These are phyloP conservation scores for Apiospora pterosperma DNA, from an alignment of 2,329 filamentous ascomycete genomes.

Conservation along the genomic window DNA sequence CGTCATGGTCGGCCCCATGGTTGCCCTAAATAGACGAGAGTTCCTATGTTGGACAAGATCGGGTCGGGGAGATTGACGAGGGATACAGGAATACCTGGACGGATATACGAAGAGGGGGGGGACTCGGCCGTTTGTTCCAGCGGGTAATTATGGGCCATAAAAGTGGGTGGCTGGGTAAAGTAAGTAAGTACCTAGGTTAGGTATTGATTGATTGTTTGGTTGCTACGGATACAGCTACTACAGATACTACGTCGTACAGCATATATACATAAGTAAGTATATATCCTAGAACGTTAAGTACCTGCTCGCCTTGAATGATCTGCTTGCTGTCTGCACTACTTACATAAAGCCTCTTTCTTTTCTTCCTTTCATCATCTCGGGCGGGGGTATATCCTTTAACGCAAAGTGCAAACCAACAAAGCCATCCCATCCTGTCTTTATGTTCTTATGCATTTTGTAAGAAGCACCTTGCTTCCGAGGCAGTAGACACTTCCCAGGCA, in stretches of 20 bases:
- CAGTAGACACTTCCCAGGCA: neutral
- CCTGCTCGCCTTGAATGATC: no score
- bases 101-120: neutral
- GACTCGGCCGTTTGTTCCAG: neutral
- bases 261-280: no score
- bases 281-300: no score
- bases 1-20: slow-evolving; percentile 4
- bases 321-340: no score
- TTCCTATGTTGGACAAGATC: neutral
- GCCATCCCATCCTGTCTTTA: neutral
- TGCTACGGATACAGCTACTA: no score
- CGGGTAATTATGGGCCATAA: neutral
- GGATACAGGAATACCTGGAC: neutral
- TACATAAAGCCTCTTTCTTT: neutral
- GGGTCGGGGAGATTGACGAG: neutral
- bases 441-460: neutral
- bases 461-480: neutral
- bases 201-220: no score
- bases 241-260: no score
- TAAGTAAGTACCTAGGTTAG: no score
- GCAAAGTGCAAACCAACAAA: slow-evolving; percentile 5
- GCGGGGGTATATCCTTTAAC: slow-evolving; percentile 7
- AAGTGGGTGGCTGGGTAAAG: neutral
- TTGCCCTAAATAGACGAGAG: neutral
- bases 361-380: neutral